Conservation (phyloP, 208 protist species). For the Zelonia costaricensis region DNA sequence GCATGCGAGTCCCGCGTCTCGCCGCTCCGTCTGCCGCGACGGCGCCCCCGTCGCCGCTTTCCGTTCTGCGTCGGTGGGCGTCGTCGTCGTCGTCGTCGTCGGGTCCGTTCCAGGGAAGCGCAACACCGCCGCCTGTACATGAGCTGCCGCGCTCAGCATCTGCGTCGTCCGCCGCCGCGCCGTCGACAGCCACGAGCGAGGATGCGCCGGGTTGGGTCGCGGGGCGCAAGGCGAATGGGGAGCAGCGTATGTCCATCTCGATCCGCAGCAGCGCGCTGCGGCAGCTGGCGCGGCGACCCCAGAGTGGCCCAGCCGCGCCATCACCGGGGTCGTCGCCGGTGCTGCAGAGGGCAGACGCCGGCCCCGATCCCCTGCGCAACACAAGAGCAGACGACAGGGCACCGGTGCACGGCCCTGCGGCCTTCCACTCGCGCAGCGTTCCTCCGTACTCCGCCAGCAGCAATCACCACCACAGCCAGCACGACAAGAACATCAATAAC, state of each 20-base stretch:
- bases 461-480: not conserved
- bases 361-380: too few species aligned
- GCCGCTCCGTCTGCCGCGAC: not conserved
- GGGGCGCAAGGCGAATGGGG: constrained; percentile 19
- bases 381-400: too few species aligned
- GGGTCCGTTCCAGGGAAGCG: too few species aligned
- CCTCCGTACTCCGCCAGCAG: not conserved
- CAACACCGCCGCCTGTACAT: not conserved
- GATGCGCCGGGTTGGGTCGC: constrained; percentile 16
- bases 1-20: too few species aligned
- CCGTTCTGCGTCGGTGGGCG: not conserved
- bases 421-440: too few species aligned
- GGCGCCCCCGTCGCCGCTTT: not conserved
- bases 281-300: constrained; percentile 18
- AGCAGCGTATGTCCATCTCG: constrained; percentile 64
- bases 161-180: not conserved
- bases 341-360: too few species aligned
- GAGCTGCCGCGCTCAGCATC: not conserved
- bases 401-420: too few species aligned
- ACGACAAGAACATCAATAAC: not conserved
- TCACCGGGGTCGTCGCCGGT: too few species aligned
- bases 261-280: constrained; percentile 51
- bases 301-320: too few species aligned
- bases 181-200: not conserved
- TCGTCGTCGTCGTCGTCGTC: constrained; percentile 1